Percentiles rank a stretch among this genome's conserved stretches.
These are phyloP conservation scores for Trichothecium roseum DNA, from an alignment of 2,329 filamentous ascomycete species.

Conservation along the genomic window DNA sequence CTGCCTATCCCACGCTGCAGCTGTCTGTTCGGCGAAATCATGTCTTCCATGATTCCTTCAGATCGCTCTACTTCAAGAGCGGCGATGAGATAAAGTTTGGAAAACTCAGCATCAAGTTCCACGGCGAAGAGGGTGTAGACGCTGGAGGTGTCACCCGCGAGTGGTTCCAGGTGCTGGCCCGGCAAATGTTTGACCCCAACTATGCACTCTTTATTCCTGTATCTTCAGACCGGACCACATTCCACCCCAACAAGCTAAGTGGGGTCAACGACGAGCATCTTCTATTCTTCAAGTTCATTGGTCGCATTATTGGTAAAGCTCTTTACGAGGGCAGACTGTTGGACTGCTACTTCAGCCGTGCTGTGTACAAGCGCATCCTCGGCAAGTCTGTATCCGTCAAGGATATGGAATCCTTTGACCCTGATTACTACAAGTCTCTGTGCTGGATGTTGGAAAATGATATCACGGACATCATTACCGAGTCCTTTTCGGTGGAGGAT, in stretches of 20 bases:
- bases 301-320: conserved; percentile 94
- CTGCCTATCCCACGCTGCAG: conserved; percentile 64
- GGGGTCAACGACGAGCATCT: conserved; percentile 91
- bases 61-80: conserved; percentile 92
- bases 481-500: conserved; percentile 90
- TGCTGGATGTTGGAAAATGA: conserved; percentile 99
- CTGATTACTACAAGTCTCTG: conserved; percentile 97
- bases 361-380: conserved; percentile 95
- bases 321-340: conserved; percentile 92
- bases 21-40: conserved; percentile 85
- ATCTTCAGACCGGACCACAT: conserved; percentile 92
- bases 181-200: conserved; percentile 98
- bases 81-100: conserved; percentile 98
- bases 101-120: conserved; percentile 95
- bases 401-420: conserved; percentile 97
- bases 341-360: conserved; percentile 97
- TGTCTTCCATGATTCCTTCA: conserved; percentile 97
- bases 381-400: conserved; percentile 94
- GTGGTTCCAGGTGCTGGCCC: conserved; percentile 96
- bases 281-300: conserved; percentile 99
- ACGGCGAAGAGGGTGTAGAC: conserved; percentile 94
- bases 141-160: conserved; percentile 95
- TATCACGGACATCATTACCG: conserved; percentile 93
- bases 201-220: conserved; percentile 95
- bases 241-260: conserved; percentile 94